Evolutionary conservation across 2,329 filamentous ascomycete genomes (phyloP).

Genomic region (Fusarium phyllophilum): DNA sequence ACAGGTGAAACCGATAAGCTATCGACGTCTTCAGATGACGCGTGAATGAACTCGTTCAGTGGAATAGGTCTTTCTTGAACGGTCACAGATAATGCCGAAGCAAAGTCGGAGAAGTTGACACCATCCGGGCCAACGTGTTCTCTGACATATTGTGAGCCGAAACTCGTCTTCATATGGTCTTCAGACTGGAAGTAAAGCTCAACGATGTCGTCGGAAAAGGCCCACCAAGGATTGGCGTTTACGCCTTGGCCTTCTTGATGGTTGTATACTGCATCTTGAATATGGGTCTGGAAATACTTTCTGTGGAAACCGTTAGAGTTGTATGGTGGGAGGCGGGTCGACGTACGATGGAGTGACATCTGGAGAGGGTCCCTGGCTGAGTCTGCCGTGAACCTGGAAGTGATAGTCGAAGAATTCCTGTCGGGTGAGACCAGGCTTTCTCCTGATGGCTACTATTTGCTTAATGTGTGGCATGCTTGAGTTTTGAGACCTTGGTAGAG

Average conservation of each 20-base stretch:
- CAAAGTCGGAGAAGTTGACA: not conserved
- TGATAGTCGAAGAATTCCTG: not conserved
- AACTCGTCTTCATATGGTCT: not conserved
- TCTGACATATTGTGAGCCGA: not conserved
- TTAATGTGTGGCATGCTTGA: not conserved
- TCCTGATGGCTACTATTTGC: not conserved
- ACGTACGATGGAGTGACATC: not conserved
- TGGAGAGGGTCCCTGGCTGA: not conserved
- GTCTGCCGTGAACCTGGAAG: not conserved
- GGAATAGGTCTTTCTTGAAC: not conserved
- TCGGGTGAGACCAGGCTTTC: not conserved
- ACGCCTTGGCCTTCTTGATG: not conserved
- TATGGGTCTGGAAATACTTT: not conserved
- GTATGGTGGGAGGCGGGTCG: rapidly evolving
- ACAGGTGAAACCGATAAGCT: not conserved
- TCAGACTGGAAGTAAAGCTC: not conserved
- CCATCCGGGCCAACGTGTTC: not conserved
- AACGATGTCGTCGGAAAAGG: not conserved
- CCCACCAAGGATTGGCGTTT: not conserved
- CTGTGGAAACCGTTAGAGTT: not conserved
- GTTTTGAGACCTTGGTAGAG: not conserved
- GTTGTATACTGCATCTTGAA: not conserved
- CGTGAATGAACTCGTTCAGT: rapidly evolving
- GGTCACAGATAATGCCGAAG: not conserved
- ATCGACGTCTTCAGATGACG: not conserved